These are phyloP conservation scores for Acacia concinna DNA, from an alignment of 331 rosid species.

Conservation along the genomic window DNA sequence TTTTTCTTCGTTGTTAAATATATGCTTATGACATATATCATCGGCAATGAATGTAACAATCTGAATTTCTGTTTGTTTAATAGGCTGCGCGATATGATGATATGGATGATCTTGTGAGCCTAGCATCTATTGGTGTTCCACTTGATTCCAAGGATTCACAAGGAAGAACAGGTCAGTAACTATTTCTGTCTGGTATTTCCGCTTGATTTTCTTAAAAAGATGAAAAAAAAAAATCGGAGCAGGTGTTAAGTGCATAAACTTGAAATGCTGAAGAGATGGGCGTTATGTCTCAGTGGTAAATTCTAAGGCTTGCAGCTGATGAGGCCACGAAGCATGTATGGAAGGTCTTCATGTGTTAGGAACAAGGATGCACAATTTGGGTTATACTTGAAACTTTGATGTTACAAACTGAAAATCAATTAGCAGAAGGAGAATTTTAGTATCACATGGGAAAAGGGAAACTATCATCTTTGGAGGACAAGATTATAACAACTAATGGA, in stretches of 20 bases:
- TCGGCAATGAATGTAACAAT: neutral
- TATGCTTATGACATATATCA: neutral
- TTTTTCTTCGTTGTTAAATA: neutral
- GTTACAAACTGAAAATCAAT: neutral
- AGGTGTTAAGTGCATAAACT: neutral
- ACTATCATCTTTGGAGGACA: neutral
- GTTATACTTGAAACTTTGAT: neutral
- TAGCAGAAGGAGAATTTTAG: neutral
- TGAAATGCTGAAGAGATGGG: neutral
- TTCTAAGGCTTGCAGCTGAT: constrained; percentile 4
- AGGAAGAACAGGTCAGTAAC: constrained; percentile 64
- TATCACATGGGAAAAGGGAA: neutral
- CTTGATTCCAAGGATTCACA: constrained; percentile 73
- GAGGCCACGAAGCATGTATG: neutral
- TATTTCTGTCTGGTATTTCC: neutral
- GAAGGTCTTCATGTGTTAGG: neutral
- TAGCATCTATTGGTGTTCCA: constrained; percentile 55
- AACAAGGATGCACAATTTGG: neutral
- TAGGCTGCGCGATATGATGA: constrained; percentile 84
- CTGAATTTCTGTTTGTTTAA: neutral
- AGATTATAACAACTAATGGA: neutral
- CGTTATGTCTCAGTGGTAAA: neutral
- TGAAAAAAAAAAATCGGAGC: neutral
- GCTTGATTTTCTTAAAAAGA: neutral
- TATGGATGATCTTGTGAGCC: constrained; percentile 57